Evolutionary conservation across 2,329 filamentous ascomycete species (phyloP).

Genomic region (Tolypocladium album): DNA sequence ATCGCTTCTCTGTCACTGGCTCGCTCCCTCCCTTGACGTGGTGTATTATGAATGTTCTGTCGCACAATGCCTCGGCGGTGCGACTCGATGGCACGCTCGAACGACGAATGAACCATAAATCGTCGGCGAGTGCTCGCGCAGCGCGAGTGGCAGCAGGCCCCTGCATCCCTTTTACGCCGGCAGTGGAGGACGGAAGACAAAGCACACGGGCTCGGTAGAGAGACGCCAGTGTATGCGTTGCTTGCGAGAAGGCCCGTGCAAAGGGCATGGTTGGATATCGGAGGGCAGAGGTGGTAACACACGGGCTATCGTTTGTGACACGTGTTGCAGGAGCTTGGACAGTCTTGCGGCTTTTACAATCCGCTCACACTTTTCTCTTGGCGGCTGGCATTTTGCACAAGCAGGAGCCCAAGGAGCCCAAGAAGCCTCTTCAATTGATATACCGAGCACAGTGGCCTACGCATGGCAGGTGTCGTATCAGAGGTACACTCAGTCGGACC

Average conservation of each 20-base stretch:
- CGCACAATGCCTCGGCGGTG: background rate
- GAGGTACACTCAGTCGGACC: background rate
- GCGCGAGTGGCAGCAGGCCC: background rate
- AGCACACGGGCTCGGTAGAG: no score
- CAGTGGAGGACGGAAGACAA: background rate
- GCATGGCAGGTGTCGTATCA: background rate
- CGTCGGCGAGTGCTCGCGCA: background rate
- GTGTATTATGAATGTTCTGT: background rate
- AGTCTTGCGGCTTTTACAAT: background rate
- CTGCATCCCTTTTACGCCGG: background rate
- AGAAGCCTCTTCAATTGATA: background rate
- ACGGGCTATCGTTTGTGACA: background rate
- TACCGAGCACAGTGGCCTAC: background rate
- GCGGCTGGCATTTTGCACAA: background rate
- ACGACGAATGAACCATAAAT: background rate
- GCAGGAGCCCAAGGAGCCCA: background rate
- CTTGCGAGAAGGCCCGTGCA: background rate
- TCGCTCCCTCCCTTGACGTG: background rate
- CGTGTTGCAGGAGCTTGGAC: background rate
- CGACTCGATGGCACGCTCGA: background rate
- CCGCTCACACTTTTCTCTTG: background rate
- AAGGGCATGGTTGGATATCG: background rate
- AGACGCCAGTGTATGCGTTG: background rate
- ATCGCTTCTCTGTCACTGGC: constrained; percentile 13
- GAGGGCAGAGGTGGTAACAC: background rate